A percentile compares a stretch with the other conserved stretches of the same genome.
Conservation (phyloP, 768 basidiomycete genomes). For the Crassisporium funariophilum region DNA sequence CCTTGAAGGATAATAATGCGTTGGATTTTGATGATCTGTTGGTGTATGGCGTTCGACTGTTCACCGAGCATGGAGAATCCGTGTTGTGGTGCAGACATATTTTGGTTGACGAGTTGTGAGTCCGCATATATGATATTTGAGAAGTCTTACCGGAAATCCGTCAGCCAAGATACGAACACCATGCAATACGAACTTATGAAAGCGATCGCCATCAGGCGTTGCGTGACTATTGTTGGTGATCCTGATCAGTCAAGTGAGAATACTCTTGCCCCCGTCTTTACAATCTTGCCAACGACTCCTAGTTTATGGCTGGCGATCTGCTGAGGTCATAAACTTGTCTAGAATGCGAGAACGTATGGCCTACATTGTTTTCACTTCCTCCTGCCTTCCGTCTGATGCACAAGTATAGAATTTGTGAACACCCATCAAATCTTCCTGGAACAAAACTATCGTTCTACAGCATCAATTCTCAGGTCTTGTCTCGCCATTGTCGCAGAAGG, state of each 20-base stretch:
- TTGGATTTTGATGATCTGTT: slow-evolving; percentile 90
- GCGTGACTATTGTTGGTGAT: slow-evolving; percentile 84
- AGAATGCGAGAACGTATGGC: slow-evolving; percentile 70
- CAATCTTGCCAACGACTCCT: slow-evolving; percentile 5
- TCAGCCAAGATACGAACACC: slow-evolving; percentile 77
- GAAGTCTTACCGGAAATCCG: not conserved
- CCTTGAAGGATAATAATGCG: slow-evolving; percentile 61
- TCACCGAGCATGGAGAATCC: slow-evolving; percentile 48
- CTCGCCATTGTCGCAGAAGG: slow-evolving; percentile 85
- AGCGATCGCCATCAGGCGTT: slow-evolving; percentile 54
- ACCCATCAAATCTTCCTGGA: slow-evolving; percentile 76
- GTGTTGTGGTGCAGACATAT: slow-evolving; percentile 67
- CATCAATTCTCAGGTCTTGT: slow-evolving; percentile 69
- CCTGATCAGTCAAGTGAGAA: slow-evolving; percentile 86
- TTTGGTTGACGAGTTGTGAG: slow-evolving; percentile 83
- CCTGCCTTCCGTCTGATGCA: not conserved
- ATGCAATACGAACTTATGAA: slow-evolving; percentile 83
- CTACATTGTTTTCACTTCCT: not conserved
- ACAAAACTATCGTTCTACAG: slow-evolving; percentile 86
- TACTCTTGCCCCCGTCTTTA: not conserved
- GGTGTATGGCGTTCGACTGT: slow-evolving; percentile 69
- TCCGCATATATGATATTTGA: slow-evolving; percentile 9
- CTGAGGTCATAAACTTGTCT: slow-evolving; percentile 71
- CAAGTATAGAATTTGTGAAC: slow-evolving; percentile 60
- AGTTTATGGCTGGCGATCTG: slow-evolving; percentile 89